These are phyloP conservation scores for Lasiodiplodia sp. DNA, from an alignment of 2,329 filamentous ascomycete genomes.

Conservation along the genomic window DNA sequence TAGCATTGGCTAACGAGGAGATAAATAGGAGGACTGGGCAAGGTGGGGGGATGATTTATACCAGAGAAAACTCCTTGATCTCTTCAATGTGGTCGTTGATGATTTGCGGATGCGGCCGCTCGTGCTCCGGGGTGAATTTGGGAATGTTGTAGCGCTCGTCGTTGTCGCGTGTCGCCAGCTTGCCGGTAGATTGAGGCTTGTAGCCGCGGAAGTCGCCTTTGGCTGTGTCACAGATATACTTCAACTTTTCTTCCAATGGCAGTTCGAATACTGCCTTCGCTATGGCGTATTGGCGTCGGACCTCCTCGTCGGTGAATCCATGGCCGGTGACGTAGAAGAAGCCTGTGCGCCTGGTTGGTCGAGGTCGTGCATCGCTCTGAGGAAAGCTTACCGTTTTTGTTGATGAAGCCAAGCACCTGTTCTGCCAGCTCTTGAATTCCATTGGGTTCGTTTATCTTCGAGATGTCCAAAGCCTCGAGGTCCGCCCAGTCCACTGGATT, in stretches of 20 bases:
- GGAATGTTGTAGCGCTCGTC: conserved; percentile 40
- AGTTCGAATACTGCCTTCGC: conserved; percentile 43
- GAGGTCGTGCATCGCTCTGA: conserved; percentile 30
- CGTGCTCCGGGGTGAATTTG: conserved; percentile 39
- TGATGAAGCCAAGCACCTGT: conserved; percentile 55
- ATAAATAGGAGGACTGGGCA: too few species aligned
- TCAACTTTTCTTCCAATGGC: conserved; percentile 38
- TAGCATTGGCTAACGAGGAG: background rate
- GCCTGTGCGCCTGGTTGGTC: conserved; percentile 36
- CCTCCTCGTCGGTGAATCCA: conserved; percentile 41
- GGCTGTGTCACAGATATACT: conserved; percentile 13
- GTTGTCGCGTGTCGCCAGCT: conserved; percentile 35
- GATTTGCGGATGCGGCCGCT: conserved; percentile 37
- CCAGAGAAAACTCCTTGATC: conserved; percentile 40
- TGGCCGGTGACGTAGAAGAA: conserved; percentile 44
- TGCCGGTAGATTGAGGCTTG: conserved; percentile 13
- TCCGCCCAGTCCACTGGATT: conserved; percentile 40
- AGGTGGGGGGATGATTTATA: too few species aligned
- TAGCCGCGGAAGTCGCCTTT: conserved; percentile 22
- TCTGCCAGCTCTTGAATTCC: conserved; percentile 62
- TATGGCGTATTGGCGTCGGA: conserved; percentile 44
- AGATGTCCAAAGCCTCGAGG: conserved; percentile 49
- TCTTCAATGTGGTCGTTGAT: conserved; percentile 38
- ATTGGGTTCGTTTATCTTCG: conserved; percentile 60
- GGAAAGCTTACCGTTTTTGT: background rate